These are phyloP conservation scores for Inonotus obliquus DNA, from an alignment of 1,284 basidiomycete genomes.

Conservation along the genomic window DNA sequence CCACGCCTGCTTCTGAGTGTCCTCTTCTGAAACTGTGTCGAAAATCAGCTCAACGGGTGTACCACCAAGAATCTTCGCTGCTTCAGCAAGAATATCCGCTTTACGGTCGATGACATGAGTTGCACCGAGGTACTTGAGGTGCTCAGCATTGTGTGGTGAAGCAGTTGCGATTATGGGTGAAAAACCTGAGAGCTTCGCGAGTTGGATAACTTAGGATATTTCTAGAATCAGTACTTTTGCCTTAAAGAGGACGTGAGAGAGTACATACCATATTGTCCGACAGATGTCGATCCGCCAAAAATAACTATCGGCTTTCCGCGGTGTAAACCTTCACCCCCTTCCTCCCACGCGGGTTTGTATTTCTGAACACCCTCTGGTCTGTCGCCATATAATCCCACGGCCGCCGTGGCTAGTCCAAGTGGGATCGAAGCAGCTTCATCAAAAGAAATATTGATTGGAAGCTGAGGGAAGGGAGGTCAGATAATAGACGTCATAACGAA, in stretches of 20 bases:
- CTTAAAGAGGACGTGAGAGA: background rate
- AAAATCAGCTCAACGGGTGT: conserved; percentile 25
- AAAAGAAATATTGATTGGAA: conserved; percentile 39
- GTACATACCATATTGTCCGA: conserved; percentile 31
- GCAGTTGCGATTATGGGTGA: conserved; percentile 44
- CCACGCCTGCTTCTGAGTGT: conserved; percentile 30
- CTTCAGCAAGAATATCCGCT: conserved; percentile 19
- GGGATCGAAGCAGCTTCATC: conserved; percentile 36
- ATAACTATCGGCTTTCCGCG: conserved; percentile 29
- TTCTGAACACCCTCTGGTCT: background rate
- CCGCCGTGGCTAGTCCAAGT: conserved; percentile 25
- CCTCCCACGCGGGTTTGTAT: conserved; percentile 18
- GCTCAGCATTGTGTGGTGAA: conserved; percentile 37
- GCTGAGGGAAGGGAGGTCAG: conserved; percentile 24
- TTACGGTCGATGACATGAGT: conserved; percentile 41
- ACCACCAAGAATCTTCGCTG: conserved; percentile 16
- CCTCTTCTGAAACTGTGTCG: conserved; percentile 31
- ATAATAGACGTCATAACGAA: background rate
- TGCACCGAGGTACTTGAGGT: conserved; percentile 46
- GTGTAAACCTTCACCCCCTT: conserved; percentile 24
- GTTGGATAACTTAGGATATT: conserved; percentile 33
- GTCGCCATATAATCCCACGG: conserved; percentile 25
- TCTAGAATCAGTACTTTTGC: background rate
- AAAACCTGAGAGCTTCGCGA: conserved; percentile 45
- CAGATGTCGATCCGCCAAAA: conserved; percentile 34